phyloP scores from a whole-genome alignment of 805 yeast genomes.

The Nakazawaea molendinolei region DNA sequence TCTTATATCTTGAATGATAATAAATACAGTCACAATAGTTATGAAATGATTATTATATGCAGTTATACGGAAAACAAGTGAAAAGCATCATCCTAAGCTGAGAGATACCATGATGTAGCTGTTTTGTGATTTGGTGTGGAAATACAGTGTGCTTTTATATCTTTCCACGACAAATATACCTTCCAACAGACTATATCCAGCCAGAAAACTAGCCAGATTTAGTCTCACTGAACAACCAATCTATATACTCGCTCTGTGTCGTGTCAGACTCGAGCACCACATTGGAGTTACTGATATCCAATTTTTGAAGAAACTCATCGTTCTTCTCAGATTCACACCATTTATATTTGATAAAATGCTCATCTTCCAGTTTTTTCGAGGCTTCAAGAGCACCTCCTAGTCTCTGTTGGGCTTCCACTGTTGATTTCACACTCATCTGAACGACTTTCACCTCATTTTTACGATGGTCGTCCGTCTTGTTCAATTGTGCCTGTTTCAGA shows the following conservation, averaged over 20 bases:
- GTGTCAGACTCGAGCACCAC: slow-evolving; percentile 19
- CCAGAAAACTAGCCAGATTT: slow-evolving; percentile 6
- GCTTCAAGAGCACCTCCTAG: slow-evolving; percentile 65
- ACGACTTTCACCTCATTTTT: slow-evolving; percentile 51
- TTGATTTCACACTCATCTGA: slow-evolving; percentile 68
- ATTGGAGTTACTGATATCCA: slow-evolving; percentile 16
- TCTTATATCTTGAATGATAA: too few species aligned
- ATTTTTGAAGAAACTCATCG: slow-evolving; percentile 18
- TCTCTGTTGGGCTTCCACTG: slow-evolving; percentile 50
- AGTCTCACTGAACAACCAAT: slow-evolving; percentile 21
- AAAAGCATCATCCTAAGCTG: too few species aligned
- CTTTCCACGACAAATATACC: too few species aligned
- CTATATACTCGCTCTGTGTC: slow-evolving; percentile 26
- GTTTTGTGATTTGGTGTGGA: too few species aligned
- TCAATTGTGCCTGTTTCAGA: slow-evolving; percentile 19
- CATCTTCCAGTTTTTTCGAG: slow-evolving; percentile 59
- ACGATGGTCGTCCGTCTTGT: slow-evolving; percentile 11
- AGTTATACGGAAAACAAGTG: too few species aligned
- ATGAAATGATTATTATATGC: too few species aligned
- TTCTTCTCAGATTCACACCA: slow-evolving; percentile 35
- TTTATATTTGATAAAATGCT: slow-evolving; percentile 33
- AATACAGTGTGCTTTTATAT: too few species aligned
- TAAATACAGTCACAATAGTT: too few species aligned
- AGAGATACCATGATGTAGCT: too few species aligned
- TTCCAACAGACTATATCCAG: too few species aligned